phyloP scores from a whole-genome alignment of 192 early-diverging fungal genomes.

The Obelidium mucronatum region DNA sequence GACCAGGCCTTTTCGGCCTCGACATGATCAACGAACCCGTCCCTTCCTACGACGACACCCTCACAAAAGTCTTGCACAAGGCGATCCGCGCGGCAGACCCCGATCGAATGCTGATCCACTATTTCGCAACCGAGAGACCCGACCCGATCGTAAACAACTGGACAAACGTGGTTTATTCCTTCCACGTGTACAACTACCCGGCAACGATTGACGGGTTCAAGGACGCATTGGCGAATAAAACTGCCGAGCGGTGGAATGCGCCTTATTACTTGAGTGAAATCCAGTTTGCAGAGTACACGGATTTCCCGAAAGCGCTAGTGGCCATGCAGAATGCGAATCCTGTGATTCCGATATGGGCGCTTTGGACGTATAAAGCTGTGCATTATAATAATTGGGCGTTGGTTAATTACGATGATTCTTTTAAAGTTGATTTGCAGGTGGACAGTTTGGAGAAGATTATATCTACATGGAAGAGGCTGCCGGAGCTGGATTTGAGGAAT shows the following conservation, averaged over 20 bases:
- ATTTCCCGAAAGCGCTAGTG: background rate
- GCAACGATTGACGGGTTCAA: background rate
- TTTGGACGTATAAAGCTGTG: slow-evolving; percentile 1
- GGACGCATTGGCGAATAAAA: background rate
- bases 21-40: background rate
- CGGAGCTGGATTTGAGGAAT: background rate
- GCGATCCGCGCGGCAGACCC: background rate
- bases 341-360: background rate
- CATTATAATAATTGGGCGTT: background rate
- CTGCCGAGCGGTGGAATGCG: background rate
- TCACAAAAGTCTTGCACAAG: background rate
- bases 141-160: background rate
- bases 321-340: background rate
- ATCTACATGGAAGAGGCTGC: background rate
- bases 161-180: background rate
- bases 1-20: background rate
- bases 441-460: background rate
- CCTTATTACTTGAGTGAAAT: background rate
- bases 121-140: background rate
- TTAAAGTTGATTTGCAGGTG: background rate
- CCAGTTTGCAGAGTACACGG: background rate
- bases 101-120: background rate
- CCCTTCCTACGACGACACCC: background rate
- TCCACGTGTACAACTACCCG: background rate
- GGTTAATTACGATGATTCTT: background rate